Percentiles rank a stretch among this genome's conserved stretches.
Evolutionary conservation across 352 stramenopile genomes (phyloP).

Genomic region (Aphanomyces euteiches): DNA sequence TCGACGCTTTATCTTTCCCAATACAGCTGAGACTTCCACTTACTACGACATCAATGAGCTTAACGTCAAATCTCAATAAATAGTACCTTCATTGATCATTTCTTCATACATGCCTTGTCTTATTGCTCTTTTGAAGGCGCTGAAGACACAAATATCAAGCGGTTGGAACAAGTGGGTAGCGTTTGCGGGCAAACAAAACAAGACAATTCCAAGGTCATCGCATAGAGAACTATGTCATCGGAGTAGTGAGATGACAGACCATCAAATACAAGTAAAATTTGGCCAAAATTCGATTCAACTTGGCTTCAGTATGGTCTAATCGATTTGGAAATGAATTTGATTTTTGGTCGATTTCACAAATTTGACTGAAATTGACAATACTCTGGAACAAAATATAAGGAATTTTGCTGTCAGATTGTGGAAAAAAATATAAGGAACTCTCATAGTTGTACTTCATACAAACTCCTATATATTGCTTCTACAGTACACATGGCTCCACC

Average conservation of each 20-base stretch:
- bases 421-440: too few relatives aligned
- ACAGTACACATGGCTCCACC: too few relatives aligned
- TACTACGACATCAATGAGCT: background rate
- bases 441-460: too few relatives aligned
- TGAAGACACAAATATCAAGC: background rate
- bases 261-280: conserved; percentile 3
- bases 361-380: too few relatives aligned
- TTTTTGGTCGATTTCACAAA: too few relatives aligned
- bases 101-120: background rate
- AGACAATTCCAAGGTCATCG: background rate
- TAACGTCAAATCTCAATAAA: background rate
- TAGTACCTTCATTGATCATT: conserved; percentile 1
- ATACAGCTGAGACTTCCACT: background rate
- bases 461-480: too few relatives aligned
- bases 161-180: background rate
- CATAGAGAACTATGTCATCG: background rate
- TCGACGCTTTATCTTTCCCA: too few relatives aligned
- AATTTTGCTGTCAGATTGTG: too few relatives aligned
- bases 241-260: background rate
- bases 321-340: too few relatives aligned
- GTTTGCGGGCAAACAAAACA: background rate
- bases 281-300: too few relatives aligned
- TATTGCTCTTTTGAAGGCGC: background rate
- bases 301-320: too few relatives aligned
- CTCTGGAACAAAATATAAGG: too few relatives aligned